These are phyloP conservation scores for Pecoramyces ruminantium DNA, from an alignment of 192 early-diverging fungal genomes.

Conservation along the genomic window DNA sequence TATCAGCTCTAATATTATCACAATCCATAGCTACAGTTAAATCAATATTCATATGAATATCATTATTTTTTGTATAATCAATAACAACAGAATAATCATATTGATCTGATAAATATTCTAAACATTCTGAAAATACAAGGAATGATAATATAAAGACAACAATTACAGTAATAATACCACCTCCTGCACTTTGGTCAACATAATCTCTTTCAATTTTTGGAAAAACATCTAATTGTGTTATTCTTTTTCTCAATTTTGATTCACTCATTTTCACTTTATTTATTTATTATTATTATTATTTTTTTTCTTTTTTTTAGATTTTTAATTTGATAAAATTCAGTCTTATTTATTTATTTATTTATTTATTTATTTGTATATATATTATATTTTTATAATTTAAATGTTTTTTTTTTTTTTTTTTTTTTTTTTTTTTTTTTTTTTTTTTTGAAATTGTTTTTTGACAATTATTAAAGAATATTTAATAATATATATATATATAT, in stretches of 20 bases:
- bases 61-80: slow-evolving; percentile 40
- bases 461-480: too few species aligned
- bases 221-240: slow-evolving; percentile 56
- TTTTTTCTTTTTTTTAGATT: too few species aligned
- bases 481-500: too few species aligned
- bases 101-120: slow-evolving; percentile 37
- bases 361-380: too few species aligned
- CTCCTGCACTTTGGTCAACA: slow-evolving; percentile 49
- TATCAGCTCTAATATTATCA: slow-evolving; percentile 25
- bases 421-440: too few species aligned
- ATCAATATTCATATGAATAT: slow-evolving; percentile 71
- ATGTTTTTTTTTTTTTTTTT: too few species aligned
- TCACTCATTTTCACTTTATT: background rate
- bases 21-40: slow-evolving; percentile 79
- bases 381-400: too few species aligned
- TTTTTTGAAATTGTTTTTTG: too few species aligned
- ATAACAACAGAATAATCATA: slow-evolving; percentile 66
- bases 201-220: slow-evolving; percentile 72
- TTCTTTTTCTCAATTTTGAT: background rate
- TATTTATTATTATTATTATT: too few species aligned
- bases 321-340: too few species aligned
- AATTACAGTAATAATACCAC: slow-evolving; percentile 56
- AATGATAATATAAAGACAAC: slow-evolving; percentile 47
- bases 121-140: slow-evolving; percentile 49
- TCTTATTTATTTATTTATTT: too few species aligned